phyloP scores from a whole-genome alignment of 805 yeast species.

The Torulaspora maleeae region DNA sequence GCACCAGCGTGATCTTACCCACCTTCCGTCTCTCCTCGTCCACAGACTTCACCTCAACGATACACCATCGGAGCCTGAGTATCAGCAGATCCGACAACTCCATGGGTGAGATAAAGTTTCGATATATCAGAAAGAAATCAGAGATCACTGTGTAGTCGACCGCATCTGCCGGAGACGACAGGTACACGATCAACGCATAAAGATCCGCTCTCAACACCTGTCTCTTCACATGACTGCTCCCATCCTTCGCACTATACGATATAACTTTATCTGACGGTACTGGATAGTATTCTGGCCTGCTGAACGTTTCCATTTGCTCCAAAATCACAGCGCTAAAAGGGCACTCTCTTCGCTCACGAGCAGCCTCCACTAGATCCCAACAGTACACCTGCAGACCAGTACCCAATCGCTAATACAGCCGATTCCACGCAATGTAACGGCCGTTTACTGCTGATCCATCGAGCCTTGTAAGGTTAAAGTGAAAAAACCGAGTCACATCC shows the following conservation, averaged over 20 bases:
- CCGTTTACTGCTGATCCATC: not conserved
- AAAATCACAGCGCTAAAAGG: not conserved
- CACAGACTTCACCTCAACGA: conserved; percentile 35
- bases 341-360: no score
- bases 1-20: conserved; percentile 64
- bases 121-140: conserved; percentile 81
- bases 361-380: not conserved
- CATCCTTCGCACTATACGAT: conserved; percentile 15
- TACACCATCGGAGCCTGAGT: conserved; percentile 69
- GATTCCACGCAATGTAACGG: not conserved
- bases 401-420: not conserved
- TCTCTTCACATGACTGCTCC: conserved; percentile 8
- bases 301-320: conserved; percentile 21
- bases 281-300: conserved; percentile 31
- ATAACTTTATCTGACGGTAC: conserved; percentile 28
- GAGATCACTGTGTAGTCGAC: conserved; percentile 74
- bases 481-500: not conserved
- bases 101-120: conserved; percentile 59
- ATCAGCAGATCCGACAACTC: conserved; percentile 58
- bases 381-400: not conserved
- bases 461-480: not conserved
- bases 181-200: conserved; percentile 46
- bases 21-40: conserved; percentile 34
- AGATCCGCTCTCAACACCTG: conserved; percentile 28
- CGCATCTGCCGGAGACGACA: conserved; percentile 62